Percentiles rank a stretch among this genome's conserved stretches.
Conservation (phyloP, 208 protist genomes). For the Naegleria gruberi region DNA sequence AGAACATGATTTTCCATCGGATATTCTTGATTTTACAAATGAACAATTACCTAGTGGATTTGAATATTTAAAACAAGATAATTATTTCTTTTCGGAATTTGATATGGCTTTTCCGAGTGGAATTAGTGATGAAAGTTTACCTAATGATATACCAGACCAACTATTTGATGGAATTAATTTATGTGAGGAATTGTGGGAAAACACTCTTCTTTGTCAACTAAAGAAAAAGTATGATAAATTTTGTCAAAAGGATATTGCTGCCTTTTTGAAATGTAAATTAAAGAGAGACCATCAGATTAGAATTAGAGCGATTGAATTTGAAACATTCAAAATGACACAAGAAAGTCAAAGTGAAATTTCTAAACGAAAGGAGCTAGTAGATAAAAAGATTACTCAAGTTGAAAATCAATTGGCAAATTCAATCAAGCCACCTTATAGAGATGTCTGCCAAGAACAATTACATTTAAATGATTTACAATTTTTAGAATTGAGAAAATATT, state of each 20-base stretch:
- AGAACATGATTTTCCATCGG: not conserved
- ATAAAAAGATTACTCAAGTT: not conserved
- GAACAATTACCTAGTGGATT: not conserved
- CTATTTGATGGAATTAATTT: not conserved
- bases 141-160: not conserved
- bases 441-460: not conserved
- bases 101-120: not conserved
- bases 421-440: not conserved
- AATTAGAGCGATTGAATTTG: not conserved
- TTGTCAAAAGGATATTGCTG: not conserved
- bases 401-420: not conserved
- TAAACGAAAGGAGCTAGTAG: not conserved
- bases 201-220: not conserved
- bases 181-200: not conserved
- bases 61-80: not conserved
- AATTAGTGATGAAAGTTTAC: not conserved
- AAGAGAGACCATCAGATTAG: not conserved
- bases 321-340: not conserved
- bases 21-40: not conserved
- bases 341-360: not conserved
- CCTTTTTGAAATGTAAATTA: not conserved
- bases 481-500: not conserved
- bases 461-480: slow-evolving; percentile 1
- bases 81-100: slow-evolving; percentile 3
- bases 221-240: not conserved